Conservation (phyloP, 768 basidiomycete species). For the Cyclocybe aegerita region DNA sequence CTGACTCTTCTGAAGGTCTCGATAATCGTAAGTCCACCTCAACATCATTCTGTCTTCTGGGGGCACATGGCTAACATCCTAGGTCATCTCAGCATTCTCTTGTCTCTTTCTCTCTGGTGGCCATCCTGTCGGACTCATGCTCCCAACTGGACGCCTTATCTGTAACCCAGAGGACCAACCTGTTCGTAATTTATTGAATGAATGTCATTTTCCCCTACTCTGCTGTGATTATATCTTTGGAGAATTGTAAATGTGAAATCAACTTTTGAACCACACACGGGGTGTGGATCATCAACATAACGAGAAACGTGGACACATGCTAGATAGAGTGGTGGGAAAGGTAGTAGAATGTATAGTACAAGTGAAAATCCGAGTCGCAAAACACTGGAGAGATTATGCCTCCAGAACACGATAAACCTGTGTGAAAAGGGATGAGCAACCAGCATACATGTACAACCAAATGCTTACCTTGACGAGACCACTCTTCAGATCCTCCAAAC, state of each 20-base stretch:
- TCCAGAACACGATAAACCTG: constrained; percentile 44
- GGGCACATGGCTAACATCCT: not conserved
- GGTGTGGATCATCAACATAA: too few relatives aligned
- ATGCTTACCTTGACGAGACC: constrained; percentile 70
- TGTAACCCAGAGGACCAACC: too few relatives aligned
- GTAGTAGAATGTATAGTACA: too few relatives aligned
- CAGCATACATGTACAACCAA: too few relatives aligned
- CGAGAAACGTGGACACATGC: too few relatives aligned
- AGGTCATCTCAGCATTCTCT: too few relatives aligned
- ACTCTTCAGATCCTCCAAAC: constrained; percentile 86
- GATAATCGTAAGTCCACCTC: not conserved
- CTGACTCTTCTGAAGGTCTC: not conserved
- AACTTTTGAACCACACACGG: too few relatives aligned
- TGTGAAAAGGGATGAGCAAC: not conserved
- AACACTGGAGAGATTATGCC: constrained; percentile 16
- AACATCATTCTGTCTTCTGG: not conserved
- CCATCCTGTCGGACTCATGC: too few relatives aligned
- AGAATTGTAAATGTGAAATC: not conserved
- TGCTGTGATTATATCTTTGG: constrained; percentile 21
- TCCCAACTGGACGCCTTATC: too few relatives aligned
- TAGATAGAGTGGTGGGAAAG: too few relatives aligned
- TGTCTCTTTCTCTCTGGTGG: too few relatives aligned
- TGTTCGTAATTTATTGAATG: not conserved
- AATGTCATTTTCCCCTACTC: constrained; percentile 7
- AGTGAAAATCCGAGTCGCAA: constrained; percentile 31